Base-by-base conservation (phyloP, 768 basidiomycete genomes). In the Amanita pseudoporphyria region DNA sequence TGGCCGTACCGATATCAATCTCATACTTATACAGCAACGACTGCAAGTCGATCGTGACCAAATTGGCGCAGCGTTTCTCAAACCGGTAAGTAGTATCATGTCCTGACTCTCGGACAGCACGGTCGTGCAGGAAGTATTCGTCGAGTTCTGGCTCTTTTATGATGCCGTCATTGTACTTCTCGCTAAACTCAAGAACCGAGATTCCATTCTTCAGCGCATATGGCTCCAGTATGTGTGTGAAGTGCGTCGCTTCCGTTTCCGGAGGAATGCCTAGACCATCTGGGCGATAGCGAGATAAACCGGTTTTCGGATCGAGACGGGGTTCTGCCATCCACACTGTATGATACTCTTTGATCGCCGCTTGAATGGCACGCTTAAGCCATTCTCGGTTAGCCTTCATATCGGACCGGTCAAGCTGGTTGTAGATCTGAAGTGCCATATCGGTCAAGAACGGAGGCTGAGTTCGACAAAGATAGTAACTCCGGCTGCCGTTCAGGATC, bases 381-480 rank as follows among this genome's bases (percentile, higher is more conserved):
- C 94, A 99, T 39, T 72, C 70, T 16, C 86, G 85, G 71, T 96
- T 95, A 28, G 75, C 77, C 30, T 80, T 81, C 52, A 82, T 66
- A 54, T 93, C 85, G 1, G 81, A 82, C 40, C 88, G 83, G 59
- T 96, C 92, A 48, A 97, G 80, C 62, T 93, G 93, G 61, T 94
- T 94, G 72, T 87, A 98, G 62, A 97, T 95, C 64, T 98, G 96
- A 33, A 98, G 75, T 0, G 94, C 92, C 84, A 99, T 92, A 64
- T 99, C 95, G 39, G 95, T 98, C 41, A 98, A 76, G 85, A 99
- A 99, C 2, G 95, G 95, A 26, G 95, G 95, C 63, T 99, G 95
- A 10, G 92, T 87, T 54, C 95, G 86, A 64, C 87, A 89, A 51
- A 99, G 81, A 65, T 99, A 99, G 77, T 83, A 85, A 62, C 87